Base-by-base conservation (phyloP, 768 basidiomycete genomes). In the Rhizopogon vinicolor region DNA sequence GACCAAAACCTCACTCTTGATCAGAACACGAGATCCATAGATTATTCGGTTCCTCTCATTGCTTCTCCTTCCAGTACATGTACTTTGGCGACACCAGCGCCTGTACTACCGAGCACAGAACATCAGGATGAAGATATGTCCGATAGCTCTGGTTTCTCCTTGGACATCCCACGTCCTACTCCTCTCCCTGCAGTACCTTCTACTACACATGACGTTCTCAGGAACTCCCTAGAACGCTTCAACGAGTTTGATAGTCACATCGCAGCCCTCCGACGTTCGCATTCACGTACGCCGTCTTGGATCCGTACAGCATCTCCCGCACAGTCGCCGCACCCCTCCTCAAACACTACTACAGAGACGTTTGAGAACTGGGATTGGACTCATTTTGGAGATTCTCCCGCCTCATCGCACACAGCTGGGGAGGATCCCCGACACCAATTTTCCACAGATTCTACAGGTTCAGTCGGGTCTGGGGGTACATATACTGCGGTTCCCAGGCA, bases 211-310 rank as follows among this genome's bases (percentile, higher is more conserved):
- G 77, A 80, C 14, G 60, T 65, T 33, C 73, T 78, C 39, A 74
- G 78, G 19, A 60, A 72, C 14, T 76, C 80, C 0, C 57, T 84
- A 22, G 79, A 80, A 35, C 76, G 80, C 33, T 82, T 82, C 59
- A 78, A 75, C 66, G 73, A 75, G 29, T 83, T 83, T 56, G 80
- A 84, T 62, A 73, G 72, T 51, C 74, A 83, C 49, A 82, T 82
- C 44, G 74, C 78, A 57, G 74, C 74, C 18, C 65, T 82, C 57
- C 75, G 79, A 28, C 72, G 69, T 53, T 76, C 75, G 37, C 69
- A 70, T 46, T 65, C 70, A 13, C 64, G 67, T 44, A 58, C 62
- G 13, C 58, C 60, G 16, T 49, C 54, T 28, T 59, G 56, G 66
- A 58, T 44, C 51, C 60, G 3, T 62, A 63, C 65, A 57, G 63